phyloP scores from a whole-genome alignment of 1,284 basidiomycete species.

The Irpex sp. region DNA sequence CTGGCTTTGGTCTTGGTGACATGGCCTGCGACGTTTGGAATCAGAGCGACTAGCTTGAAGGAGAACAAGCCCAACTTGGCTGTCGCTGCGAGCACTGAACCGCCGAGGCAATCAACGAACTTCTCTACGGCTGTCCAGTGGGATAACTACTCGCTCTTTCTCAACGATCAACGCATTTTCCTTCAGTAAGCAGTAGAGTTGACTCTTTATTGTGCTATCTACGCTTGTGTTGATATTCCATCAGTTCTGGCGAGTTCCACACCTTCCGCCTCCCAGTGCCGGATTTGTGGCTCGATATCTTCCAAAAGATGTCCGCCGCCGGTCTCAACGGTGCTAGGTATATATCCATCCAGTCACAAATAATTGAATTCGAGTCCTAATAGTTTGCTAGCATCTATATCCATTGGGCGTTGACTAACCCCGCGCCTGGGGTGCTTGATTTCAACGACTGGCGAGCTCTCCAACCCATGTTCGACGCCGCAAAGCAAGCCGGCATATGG shows the following conservation, averaged over 20 bases:
- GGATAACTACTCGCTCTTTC: slow-evolving; percentile 28
- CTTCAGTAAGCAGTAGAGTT: slow-evolving; percentile 36
- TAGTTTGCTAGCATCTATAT: slow-evolving; percentile 51
- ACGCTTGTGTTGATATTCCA: background rate
- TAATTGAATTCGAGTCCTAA: background rate
- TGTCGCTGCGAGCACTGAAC: slow-evolving; percentile 10
- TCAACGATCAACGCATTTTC: slow-evolving; percentile 32
- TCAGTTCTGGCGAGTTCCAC: slow-evolving; percentile 72
- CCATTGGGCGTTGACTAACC: slow-evolving; percentile 72
- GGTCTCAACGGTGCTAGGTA: slow-evolving; percentile 65
- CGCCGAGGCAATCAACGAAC: slow-evolving; percentile 24
- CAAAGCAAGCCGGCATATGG: slow-evolving; percentile 40
- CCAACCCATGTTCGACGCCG: slow-evolving; percentile 48
- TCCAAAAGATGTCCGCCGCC: slow-evolving; percentile 76
- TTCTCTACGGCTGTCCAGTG: slow-evolving; percentile 25
- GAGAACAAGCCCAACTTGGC: background rate
- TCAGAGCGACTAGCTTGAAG: background rate
- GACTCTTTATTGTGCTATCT: background rate
- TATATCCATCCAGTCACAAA: background rate
- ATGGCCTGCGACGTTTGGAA: slow-evolving; percentile 8
- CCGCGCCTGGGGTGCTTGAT: slow-evolving; percentile 67
- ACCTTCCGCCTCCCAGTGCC: slow-evolving; percentile 78
- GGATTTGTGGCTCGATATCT: slow-evolving; percentile 74
- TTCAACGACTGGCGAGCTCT: slow-evolving; percentile 66
- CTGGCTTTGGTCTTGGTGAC: slow-evolving; percentile 8